Evolutionary conservation across 108 stramenopile species (phyloP).

Genomic region (Craspedostauros australis): DNA sequence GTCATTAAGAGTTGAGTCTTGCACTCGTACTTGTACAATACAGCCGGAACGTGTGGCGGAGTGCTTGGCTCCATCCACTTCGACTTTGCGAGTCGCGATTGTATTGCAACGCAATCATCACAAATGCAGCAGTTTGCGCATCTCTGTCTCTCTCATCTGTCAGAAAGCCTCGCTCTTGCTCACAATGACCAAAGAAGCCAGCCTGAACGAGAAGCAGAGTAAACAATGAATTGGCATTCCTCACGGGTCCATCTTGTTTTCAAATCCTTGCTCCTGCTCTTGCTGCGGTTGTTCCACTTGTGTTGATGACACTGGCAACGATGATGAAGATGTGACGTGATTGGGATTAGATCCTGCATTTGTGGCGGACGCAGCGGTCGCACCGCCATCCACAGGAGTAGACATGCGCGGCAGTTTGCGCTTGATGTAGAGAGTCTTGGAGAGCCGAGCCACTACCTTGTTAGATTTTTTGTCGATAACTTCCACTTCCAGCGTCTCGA

Average conservation of each 20-base stretch:
- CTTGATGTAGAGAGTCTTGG: slow-evolving; percentile 11
- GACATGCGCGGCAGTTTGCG: no score
- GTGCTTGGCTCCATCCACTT: no score
- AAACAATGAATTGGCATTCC: background rate
- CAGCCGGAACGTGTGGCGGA: no score
- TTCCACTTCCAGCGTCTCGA: background rate
- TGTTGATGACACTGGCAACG: background rate
- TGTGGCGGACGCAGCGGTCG: background rate
- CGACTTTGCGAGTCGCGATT: no score
- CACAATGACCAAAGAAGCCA: background rate
- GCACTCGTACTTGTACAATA: no score
- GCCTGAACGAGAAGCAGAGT: background rate
- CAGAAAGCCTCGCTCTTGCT: background rate
- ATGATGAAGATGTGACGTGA: background rate
- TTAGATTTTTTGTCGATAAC: slow-evolving; percentile 1
- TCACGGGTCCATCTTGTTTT: background rate
- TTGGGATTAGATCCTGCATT: background rate
- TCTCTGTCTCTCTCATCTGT: background rate
- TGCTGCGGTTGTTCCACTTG: background rate
- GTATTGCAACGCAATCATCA: background rate
- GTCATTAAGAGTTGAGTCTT: no score
- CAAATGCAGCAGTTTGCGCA: background rate
- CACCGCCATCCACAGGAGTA: background rate
- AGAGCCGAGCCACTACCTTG: slow-evolving; percentile 4
- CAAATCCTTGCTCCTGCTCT: background rate